Evolutionary conservation across 345 rosid species (phyloP).

Genomic region (Syzygium aqueum): DNA sequence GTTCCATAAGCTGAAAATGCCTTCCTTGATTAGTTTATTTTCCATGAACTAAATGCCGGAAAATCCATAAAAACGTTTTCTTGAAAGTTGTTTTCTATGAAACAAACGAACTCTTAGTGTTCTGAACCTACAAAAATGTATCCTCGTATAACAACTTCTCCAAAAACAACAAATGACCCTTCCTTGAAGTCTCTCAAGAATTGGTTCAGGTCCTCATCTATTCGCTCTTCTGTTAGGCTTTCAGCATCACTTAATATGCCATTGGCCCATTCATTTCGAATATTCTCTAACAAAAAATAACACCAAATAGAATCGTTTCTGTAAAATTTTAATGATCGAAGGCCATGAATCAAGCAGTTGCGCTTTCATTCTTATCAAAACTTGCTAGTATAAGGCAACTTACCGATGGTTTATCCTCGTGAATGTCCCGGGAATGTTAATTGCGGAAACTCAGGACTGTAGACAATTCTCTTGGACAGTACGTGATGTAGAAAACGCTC

Average conservation of each 20-base stretch:
- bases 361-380: not conserved
- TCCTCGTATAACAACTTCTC: too few relatives aligned
- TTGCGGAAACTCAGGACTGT: not conserved
- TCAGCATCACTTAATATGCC: conserved; percentile 7
- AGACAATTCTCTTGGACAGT: not conserved
- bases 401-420: not conserved
- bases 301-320: not conserved
- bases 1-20: too few relatives aligned
- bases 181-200: conserved; percentile 18
- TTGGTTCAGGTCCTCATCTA: conserved; percentile 14
- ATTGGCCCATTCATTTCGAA: conserved; percentile 15
- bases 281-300: not conserved
- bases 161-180: not conserved
- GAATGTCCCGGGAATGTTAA: not conserved
- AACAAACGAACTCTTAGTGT: too few relatives aligned
- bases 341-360: not conserved
- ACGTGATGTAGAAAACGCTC: not conserved
- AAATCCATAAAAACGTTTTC: too few relatives aligned
- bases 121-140: too few relatives aligned
- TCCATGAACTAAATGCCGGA: too few relatives aligned
- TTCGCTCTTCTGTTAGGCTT: conserved; percentile 16
- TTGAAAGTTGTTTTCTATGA: too few relatives aligned
- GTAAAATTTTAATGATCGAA: not conserved
- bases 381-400: not conserved
- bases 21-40: too few relatives aligned